Evolutionary conservation across 176 grass and related monocot genomes (phyloP).

Genomic region (Rhynchospora breviuscula): DNA sequence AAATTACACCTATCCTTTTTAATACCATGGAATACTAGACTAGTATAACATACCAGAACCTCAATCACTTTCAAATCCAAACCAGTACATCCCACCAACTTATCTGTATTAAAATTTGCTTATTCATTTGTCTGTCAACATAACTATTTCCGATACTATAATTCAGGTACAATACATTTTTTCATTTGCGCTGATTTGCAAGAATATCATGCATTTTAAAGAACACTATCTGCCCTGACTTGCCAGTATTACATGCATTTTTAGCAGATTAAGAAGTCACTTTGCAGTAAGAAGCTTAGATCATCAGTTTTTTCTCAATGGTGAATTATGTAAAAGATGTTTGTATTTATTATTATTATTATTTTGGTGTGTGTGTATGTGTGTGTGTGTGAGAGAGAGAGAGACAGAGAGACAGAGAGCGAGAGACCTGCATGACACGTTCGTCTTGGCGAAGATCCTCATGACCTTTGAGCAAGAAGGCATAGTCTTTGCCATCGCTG

Average conservation of each 20-base stretch:
- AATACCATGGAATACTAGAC: background rate
- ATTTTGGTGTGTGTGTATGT: background rate
- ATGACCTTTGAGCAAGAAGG: slow-evolving; percentile 95
- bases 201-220: too few species aligned
- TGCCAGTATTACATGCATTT: background rate
- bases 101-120: background rate
- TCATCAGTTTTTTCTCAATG: background rate
- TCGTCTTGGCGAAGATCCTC: slow-evolving; percentile 99
- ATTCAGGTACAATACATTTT: background rate
- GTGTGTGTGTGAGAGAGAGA: background rate
- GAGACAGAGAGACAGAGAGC: background rate
- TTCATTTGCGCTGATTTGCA: too few species aligned
- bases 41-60: background rate
- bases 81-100: background rate
- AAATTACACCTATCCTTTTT: background rate
- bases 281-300: background rate
- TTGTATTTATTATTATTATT: too few species aligned
- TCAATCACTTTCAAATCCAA: background rate
- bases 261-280: background rate
- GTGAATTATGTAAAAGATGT: background rate
- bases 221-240: background rate
- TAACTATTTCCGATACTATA: background rate
- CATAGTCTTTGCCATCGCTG: slow-evolving; percentile 91
- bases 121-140: background rate
- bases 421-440: slow-evolving; percentile 92